Evolutionary conservation across 805 yeast species (phyloP), one percentile per base, ranked within the genome.

Genomic region (Wickerhamiella brachini): DNA sequence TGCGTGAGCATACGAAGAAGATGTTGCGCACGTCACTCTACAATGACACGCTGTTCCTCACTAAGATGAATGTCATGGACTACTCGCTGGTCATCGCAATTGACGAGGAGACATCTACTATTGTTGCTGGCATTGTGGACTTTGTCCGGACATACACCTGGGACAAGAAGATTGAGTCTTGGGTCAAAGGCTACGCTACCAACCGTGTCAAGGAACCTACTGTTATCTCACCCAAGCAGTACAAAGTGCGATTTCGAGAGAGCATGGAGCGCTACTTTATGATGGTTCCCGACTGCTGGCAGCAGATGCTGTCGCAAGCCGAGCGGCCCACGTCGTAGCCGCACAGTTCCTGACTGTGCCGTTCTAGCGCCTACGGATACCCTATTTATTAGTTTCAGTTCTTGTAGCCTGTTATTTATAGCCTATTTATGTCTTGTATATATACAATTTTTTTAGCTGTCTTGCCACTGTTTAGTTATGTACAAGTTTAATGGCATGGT

Each of bases 1-100:
- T 93, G 5, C 73, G 90, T 53, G 97, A 90, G 60, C 89, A 88
- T 59, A 90, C 88, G 62, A 93, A 93, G 63, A 81, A 85, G 59
- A 68, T 88, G 39, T 66, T 93, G 47, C 70, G 95, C 46, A 90
- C 96, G 0, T 89, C 96, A 0, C 68, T 93, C 26, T 93, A 95
- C 83, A 93, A 94, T 62, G 99, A 93, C 61, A 93, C 97, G 0
- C 70, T 93, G 15, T 94, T 93, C 64, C 69, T 93, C 50, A 88
- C 95, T 2, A 93, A 94, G 61, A 86, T 93, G 95, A 95, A 93
- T 62, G 97, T 93, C 5, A 93, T 93, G 99, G 99, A 93, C 65
- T 93, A 93, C 62, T 90, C 97, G 0, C 71, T 93, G 56, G 95
- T 93, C 9, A 82, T 93, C 53, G 99, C 97, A 0, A 85, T 93